Evolutionary conservation across 192 early-diverging fungal species (phyloP).

Genomic region (Coemansia sp.): DNA sequence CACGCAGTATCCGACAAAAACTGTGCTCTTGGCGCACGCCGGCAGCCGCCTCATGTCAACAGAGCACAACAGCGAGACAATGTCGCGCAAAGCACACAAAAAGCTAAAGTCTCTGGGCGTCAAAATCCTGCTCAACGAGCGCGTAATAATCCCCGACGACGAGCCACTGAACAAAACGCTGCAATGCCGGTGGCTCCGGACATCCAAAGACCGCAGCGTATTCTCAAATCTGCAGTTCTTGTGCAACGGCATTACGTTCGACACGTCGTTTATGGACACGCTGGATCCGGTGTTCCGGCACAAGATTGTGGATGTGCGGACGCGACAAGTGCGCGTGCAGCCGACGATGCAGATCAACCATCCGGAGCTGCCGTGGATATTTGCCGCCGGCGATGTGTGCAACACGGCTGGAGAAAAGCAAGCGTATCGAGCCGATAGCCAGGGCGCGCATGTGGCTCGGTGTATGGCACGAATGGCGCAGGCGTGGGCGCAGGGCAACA

Average conservation of each 20-base stretch:
- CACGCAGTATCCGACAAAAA: conserved; percentile 47
- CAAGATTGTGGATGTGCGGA: conserved; percentile 55
- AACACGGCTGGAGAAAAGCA: conserved; percentile 52
- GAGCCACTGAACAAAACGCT: conserved; percentile 47
- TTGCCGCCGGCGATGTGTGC: conserved; percentile 69
- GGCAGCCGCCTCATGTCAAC: conserved; percentile 40
- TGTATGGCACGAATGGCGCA: conserved; percentile 56
- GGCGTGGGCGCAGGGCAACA: conserved; percentile 41
- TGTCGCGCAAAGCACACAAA: conserved; percentile 60
- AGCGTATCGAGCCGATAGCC: conserved; percentile 51
- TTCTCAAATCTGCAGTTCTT: conserved; percentile 63
- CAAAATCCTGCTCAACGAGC: conserved; percentile 56
- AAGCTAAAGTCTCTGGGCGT: conserved; percentile 57
- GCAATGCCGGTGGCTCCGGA: conserved; percentile 50
- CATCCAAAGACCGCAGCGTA: conserved; percentile 46
- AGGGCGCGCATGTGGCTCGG: conserved; percentile 47
- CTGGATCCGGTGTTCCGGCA: conserved; percentile 52
- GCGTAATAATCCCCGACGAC: conserved; percentile 64
- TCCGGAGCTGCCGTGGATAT: conserved; percentile 67
- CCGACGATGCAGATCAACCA: conserved; percentile 75
- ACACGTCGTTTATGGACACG: conserved; percentile 61
- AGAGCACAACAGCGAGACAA: conserved; percentile 35
- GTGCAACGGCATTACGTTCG: conserved; percentile 72
- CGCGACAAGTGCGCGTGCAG: conserved; percentile 63
- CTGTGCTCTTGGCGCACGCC: conserved; percentile 34